Evolutionary conservation across 1,284 basidiomycete species (phyloP).

Genomic region (Cryptococcus sp.): DNA sequence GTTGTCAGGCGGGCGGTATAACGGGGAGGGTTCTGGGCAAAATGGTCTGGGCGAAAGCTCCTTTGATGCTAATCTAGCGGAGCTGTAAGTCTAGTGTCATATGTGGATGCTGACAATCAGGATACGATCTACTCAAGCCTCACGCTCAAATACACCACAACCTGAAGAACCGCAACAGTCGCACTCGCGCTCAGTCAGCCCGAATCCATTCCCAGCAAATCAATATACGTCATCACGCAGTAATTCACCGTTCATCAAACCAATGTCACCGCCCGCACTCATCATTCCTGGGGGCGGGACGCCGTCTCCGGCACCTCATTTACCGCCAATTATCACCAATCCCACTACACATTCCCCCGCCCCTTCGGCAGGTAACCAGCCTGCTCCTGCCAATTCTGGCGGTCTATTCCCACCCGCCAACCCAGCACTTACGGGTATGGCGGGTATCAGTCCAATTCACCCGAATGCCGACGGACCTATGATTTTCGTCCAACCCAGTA

Average conservation of each 20-base stretch:
- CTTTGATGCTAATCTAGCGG: not conserved
- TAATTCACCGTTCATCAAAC: constrained; percentile 40
- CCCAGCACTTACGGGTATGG: constrained; percentile 43
- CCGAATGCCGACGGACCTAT: constrained; percentile 46
- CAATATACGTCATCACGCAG: not conserved
- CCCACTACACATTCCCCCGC: not conserved
- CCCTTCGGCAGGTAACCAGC: constrained; percentile 5
- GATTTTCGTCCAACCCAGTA: constrained; percentile 49
- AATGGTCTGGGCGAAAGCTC: too few relatives aligned
- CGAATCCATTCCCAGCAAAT: not conserved
- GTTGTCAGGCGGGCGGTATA: too few relatives aligned
- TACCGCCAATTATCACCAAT: constrained; percentile 34
- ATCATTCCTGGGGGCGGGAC: constrained; percentile 39
- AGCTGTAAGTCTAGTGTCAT: not conserved
- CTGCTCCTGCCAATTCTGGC: constrained; percentile 11
- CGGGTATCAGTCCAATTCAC: constrained; percentile 44
- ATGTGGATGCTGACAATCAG: not conserved
- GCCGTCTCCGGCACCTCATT: constrained; percentile 25
- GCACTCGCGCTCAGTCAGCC: not conserved
- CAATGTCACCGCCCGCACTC: constrained; percentile 45
- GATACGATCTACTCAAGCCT: not conserved
- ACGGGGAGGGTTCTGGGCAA: too few relatives aligned
- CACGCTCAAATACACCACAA: not conserved
- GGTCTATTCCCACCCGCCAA: constrained; percentile 38
- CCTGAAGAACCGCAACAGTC: not conserved